Percentiles rank a stretch among this genome's conserved stretches.
phyloP scores from a whole-genome alignment of 2,329 filamentous ascomycete species.

The Hysterium pulicare region DNA sequence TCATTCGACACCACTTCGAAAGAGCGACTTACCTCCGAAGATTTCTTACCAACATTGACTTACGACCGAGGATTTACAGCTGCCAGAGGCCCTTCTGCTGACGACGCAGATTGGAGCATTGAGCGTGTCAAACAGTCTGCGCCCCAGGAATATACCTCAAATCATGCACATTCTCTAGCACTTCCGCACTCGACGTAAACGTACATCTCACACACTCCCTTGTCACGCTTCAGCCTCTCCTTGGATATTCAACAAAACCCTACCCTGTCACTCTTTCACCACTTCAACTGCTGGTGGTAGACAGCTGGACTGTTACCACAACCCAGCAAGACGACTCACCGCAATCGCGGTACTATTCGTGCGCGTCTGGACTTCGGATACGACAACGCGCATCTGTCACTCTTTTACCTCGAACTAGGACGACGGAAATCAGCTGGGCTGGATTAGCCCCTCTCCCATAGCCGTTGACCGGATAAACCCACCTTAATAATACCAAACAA shows the following conservation, averaged over 20 bases:
- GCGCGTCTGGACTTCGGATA: constrained; percentile 24
- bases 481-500: constrained; percentile 23
- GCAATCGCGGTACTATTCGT: constrained; percentile 7
- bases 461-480: constrained; percentile 33
- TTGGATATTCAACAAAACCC: constrained; percentile 17
- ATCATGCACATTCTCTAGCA: constrained; percentile 31
- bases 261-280: constrained; percentile 27
- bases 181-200: constrained; percentile 10
- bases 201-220: constrained; percentile 10
- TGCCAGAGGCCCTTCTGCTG: not conserved
- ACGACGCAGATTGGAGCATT: constrained; percentile 15
- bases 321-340: constrained; percentile 9
- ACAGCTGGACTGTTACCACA: constrained; percentile 39
- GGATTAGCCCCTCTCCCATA: constrained; percentile 14
- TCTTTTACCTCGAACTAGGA: constrained; percentile 16
- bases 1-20: too few species aligned
- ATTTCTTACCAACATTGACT: too few species aligned
- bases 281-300: constrained; percentile 27
- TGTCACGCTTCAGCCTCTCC: constrained; percentile 11
- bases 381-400: constrained; percentile 17
- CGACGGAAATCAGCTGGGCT: constrained; percentile 31
- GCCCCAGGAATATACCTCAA: constrained; percentile 22
- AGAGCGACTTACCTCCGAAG: too few species aligned
- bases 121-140: constrained; percentile 27
- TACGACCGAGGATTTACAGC: too few species aligned